These are phyloP conservation scores for Aureobasidium zeae DNA, from an alignment of 2,329 filamentous ascomycete species.

Conservation along the genomic window DNA sequence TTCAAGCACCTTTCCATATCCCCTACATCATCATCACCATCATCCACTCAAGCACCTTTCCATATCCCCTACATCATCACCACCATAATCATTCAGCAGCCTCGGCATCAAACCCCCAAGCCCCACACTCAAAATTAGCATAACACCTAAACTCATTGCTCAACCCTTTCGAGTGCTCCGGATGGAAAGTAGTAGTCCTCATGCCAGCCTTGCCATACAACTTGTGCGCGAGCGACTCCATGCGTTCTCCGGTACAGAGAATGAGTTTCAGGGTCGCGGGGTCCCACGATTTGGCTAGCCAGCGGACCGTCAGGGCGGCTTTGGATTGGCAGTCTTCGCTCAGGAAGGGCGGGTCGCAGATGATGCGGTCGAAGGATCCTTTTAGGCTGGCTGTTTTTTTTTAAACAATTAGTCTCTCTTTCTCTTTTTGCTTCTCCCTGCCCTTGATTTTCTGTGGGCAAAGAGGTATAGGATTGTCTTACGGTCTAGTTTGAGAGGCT, in stretches of 20 bases:
- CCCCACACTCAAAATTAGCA: conserved; percentile 60
- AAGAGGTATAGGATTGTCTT: conserved; percentile 18
- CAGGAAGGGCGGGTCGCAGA: conserved; percentile 71
- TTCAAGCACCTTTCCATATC: not conserved
- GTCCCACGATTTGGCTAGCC: conserved; percentile 50
- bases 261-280: conserved; percentile 44
- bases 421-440: too few relatives aligned
- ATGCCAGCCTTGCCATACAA: conserved; percentile 59
- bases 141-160: conserved; percentile 78
- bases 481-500: conserved; percentile 57
- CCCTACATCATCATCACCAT: not conserved
- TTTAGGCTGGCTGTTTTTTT: conserved; percentile 45
- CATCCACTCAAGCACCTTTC: too few relatives aligned
- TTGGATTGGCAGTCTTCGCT: conserved; percentile 75
- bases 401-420: not conserved
- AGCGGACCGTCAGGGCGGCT: conserved; percentile 66
- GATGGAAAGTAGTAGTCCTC: conserved; percentile 57
- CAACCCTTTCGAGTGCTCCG: conserved; percentile 59
- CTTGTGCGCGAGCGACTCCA: conserved; percentile 54
- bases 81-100: not conserved
- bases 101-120: conserved; percentile 28
- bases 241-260: conserved; percentile 68
- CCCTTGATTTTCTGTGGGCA: too few relatives aligned
- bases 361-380: conserved; percentile 56
- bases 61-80: not conserved